Conservation (phyloP, 176 grass and related monocot genomes). For the Pharus latifolius region DNA sequence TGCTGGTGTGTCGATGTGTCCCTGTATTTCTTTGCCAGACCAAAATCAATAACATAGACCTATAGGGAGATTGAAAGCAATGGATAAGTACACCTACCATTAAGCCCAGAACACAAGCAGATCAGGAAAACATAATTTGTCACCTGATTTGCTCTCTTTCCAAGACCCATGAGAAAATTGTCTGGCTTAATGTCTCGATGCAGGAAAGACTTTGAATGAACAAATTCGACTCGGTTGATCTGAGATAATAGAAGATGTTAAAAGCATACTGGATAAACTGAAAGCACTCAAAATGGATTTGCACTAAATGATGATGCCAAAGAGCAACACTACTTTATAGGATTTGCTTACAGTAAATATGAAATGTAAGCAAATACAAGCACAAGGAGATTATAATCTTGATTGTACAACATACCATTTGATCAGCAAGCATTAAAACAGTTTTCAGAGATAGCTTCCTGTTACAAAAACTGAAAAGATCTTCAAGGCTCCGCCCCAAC, state of each 20-base stretch:
- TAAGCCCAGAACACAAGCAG: background rate
- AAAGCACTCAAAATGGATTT: background rate
- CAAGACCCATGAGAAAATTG: conserved; percentile 93
- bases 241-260: conserved; percentile 18
- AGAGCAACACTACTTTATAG: background rate
- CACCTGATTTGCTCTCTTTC: conserved; percentile 84
- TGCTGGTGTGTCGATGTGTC: conserved; percentile 72
- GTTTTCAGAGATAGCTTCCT: conserved; percentile 81
- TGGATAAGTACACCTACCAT: background rate
- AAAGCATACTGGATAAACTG: background rate
- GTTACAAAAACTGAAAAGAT: conserved; percentile 74
- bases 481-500: conserved; percentile 76
- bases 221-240: conserved; percentile 78
- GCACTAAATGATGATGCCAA: background rate
- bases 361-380: background rate
- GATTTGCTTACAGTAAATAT: background rate
- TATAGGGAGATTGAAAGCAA: conserved; percentile 5
- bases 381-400: background rate
- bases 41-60: conserved; percentile 94
- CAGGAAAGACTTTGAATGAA: conserved; percentile 81
- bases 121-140: background rate
- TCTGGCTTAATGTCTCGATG: conserved; percentile 92
- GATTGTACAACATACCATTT: conserved; percentile 49
- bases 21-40: conserved; percentile 86
- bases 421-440: conserved; percentile 87